Conservation (phyloP, 2,329 filamentous ascomycete species). For the Tolypocladium tundrense region DNA sequence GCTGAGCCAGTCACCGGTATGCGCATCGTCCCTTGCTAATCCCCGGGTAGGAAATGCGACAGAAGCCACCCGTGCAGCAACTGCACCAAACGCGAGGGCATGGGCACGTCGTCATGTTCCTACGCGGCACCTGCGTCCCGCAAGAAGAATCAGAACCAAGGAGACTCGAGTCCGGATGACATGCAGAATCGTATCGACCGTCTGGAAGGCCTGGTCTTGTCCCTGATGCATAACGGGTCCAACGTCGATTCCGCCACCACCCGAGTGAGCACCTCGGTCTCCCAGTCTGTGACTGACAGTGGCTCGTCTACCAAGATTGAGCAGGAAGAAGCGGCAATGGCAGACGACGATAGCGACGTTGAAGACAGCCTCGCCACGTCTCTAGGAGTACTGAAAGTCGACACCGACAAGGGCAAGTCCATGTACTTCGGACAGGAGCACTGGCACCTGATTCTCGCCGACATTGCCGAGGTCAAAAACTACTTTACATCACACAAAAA, state of each 20-base stretch:
- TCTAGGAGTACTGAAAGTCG: conserved; percentile 74
- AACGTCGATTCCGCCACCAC: conserved; percentile 31
- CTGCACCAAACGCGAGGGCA: conserved; percentile 81
- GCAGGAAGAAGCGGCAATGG: conserved; percentile 45
- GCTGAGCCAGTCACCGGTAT: conserved; percentile 1
- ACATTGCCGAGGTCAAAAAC: conserved; percentile 87
- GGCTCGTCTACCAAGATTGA: conserved; percentile 39
- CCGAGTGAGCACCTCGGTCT: conserved; percentile 21
- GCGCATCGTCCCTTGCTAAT: neutral
- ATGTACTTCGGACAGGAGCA: conserved; percentile 76
- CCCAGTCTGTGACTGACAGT: conserved; percentile 30
- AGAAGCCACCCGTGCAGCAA: conserved; percentile 86
- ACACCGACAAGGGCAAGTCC: conserved; percentile 64
- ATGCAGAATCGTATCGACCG: conserved; percentile 98
- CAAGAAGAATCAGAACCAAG: conserved; percentile 63
- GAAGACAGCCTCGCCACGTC: conserved; percentile 61
- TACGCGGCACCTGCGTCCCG: conserved; percentile 64
- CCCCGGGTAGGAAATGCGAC: conserved; percentile 68
- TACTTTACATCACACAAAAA: conserved; percentile 83
- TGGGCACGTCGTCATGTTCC: conserved; percentile 69
- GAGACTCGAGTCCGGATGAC: conserved; percentile 64
- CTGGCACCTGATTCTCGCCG: conserved; percentile 69
- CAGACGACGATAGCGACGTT: conserved; percentile 55
- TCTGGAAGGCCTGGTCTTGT: conserved; percentile 82
- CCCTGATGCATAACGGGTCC: conserved; percentile 81